phyloP scores from a whole-genome alignment of 1,139 yeast species.

The Kazachstania sp. region DNA sequence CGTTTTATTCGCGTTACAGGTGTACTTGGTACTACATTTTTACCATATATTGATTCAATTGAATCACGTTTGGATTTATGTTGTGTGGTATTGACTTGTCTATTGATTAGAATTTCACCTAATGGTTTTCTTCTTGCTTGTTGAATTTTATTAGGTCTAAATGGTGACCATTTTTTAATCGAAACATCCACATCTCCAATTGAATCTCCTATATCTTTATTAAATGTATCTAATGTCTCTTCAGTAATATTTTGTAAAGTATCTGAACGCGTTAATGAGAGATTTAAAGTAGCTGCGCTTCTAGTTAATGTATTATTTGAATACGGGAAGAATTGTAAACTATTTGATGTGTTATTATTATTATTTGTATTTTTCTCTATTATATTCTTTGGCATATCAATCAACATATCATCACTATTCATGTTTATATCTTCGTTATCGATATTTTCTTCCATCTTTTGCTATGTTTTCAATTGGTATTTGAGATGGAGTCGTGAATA shows the following conservation, averaged over 20 bases:
- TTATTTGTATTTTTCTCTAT: neutral
- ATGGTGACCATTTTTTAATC: conserved; percentile 24
- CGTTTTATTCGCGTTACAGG: conserved; percentile 12
- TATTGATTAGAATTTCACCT: no score
- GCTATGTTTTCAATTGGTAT: neutral
- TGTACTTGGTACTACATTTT: conserved; percentile 7
- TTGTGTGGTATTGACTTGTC: neutral
- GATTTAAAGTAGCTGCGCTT: conserved; percentile 27
- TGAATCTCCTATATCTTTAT: neutral
- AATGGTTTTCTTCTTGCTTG: no score
- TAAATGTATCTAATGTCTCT: conserved; percentile 3
- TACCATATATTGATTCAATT: neutral
- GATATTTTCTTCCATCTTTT: neutral
- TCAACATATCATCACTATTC: conserved; percentile 1
- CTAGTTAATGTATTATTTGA: conserved; percentile 25
- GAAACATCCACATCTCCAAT: conserved; percentile 11
- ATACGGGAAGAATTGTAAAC: conserved; percentile 23
- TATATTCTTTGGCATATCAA: conserved; percentile 1
- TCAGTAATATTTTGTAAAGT: conserved; percentile 12
- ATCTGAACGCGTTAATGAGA: conserved; percentile 19
- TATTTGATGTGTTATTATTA: conserved; percentile 9
- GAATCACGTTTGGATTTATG: neutral
- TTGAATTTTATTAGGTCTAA: conserved; percentile 12
- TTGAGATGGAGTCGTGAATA: no score
- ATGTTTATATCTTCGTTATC: neutral